Conservation (phyloP, 2,329 filamentous ascomycete species). For the Fusarium nematophilum region DNA sequence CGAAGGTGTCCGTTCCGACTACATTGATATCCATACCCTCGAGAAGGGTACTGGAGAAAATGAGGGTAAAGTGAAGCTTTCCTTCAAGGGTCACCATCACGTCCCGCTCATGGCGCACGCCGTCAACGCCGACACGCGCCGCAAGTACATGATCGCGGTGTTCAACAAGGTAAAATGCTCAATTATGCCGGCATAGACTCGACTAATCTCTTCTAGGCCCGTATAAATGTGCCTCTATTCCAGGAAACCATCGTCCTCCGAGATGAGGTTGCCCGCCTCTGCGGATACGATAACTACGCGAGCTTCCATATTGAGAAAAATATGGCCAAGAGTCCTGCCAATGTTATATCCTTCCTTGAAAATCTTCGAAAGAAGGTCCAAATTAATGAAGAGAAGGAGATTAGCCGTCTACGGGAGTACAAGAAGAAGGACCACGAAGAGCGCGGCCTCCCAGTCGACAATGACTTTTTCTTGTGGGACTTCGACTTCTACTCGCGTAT, state of each 20-base stretch:
- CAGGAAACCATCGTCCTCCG: slow-evolving; percentile 79
- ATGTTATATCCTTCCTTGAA: slow-evolving; percentile 77
- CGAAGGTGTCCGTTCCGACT: slow-evolving; percentile 78
- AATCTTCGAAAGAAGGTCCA: slow-evolving; percentile 75
- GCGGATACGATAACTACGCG: slow-evolving; percentile 83
- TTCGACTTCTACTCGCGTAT: slow-evolving; percentile 82
- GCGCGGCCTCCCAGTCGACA: slow-evolving; percentile 69
- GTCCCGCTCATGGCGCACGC: slow-evolving; percentile 84
- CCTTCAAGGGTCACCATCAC: slow-evolving; percentile 86
- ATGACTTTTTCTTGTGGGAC: slow-evolving; percentile 86
- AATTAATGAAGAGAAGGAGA: slow-evolving; percentile 77
- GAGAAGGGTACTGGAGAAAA: slow-evolving; percentile 79
- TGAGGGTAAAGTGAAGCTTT: slow-evolving; percentile 78
- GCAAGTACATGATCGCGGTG: slow-evolving; percentile 77
- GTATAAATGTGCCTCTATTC: slow-evolving; percentile 78
- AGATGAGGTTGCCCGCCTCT: slow-evolving; percentile 80
- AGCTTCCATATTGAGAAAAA: slow-evolving; percentile 82
- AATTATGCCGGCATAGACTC: not conserved
- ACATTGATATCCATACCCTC: slow-evolving; percentile 70
- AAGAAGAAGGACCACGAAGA: slow-evolving; percentile 77
- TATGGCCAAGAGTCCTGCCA: slow-evolving; percentile 83
- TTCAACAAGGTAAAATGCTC: slow-evolving; percentile 75
- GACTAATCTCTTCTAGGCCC: slow-evolving; percentile 59
- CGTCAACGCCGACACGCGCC: slow-evolving; percentile 74
- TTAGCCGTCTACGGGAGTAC: slow-evolving; percentile 73